Evolutionary conservation across 2,329 filamentous ascomycete genomes (phyloP).

Genomic region (Knufia fluminis): DNA sequence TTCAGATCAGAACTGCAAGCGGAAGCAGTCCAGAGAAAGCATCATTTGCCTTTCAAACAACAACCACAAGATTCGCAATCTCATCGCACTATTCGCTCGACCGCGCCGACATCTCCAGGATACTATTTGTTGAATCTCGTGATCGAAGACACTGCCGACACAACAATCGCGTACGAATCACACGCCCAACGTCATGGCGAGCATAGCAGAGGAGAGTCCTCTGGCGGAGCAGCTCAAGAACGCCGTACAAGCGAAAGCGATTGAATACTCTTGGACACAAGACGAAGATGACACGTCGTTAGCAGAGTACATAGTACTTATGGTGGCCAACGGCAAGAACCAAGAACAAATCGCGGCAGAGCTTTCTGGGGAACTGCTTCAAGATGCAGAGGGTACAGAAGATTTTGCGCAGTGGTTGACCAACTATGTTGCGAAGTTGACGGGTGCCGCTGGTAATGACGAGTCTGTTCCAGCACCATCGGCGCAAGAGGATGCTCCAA

Average conservation of each 20-base stretch:
- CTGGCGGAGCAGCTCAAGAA: conserved; percentile 74
- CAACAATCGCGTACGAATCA: not conserved
- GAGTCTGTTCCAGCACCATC: conserved; percentile 51
- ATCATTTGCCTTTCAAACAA: not conserved
- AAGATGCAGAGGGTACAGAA: conserved; percentile 71
- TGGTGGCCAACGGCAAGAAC: conserved; percentile 92
- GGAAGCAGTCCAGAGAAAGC: not conserved
- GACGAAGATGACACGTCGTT: conserved; percentile 73
- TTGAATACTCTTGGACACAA: conserved; percentile 85
- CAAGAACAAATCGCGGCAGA: conserved; percentile 83
- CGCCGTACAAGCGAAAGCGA: conserved; percentile 80
- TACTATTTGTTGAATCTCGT: not conserved
- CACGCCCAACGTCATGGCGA: conserved; percentile 15
- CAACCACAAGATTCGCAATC: not conserved
- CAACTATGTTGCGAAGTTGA: conserved; percentile 54
- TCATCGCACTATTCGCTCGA: not conserved
- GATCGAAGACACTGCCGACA: not conserved
- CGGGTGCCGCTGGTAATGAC: conserved; percentile 11
- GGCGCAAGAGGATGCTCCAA: conserved; percentile 48
- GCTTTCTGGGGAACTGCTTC: conserved; percentile 77
- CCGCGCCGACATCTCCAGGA: too few species aligned
- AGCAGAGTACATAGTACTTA: conserved; percentile 92
- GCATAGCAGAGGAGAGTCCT: conserved; percentile 58
- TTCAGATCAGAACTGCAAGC: not conserved
- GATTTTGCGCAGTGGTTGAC: conserved; percentile 94